Evolutionary conservation across 257 asterid species (phyloP).

Genomic region (Lithospermum erythrorhizon): DNA sequence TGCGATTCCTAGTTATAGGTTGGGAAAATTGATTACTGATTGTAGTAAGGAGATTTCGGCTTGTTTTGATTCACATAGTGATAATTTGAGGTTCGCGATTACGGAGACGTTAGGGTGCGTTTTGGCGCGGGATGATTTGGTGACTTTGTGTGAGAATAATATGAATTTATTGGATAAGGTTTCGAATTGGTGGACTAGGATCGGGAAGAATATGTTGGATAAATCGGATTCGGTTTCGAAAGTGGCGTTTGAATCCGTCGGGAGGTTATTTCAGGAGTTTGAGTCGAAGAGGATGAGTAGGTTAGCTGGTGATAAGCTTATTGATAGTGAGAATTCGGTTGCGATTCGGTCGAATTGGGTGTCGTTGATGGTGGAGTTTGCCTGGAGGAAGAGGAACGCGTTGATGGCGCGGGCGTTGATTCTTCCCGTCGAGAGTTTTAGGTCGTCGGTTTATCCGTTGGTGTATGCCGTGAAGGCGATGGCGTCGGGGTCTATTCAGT

Average conservation of each 20-base stretch:
- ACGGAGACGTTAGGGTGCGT: conserved; percentile 84
- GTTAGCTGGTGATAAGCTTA: conserved; percentile 85
- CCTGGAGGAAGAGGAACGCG: conserved; percentile 63
- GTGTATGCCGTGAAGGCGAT: conserved; percentile 75
- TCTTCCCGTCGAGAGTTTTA: conserved; percentile 72
- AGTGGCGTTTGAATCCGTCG: conserved; percentile 73
- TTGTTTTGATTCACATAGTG: conserved; percentile 71
- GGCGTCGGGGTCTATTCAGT: conserved; percentile 70
- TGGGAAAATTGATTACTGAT: conserved; percentile 60
- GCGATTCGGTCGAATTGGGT: conserved; percentile 85
- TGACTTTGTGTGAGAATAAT: conserved; percentile 68
- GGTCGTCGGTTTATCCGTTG: conserved; percentile 59
- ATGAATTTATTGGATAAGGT: conserved; percentile 74
- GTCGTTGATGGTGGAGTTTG: conserved; percentile 61
- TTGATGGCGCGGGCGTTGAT: conserved; percentile 61
- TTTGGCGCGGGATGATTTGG: conserved; percentile 81
- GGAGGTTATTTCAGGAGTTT: conserved; percentile 74
- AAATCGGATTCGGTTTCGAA: conserved; percentile 62
- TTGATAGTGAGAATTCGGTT: conserved; percentile 74
- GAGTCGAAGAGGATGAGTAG: conserved; percentile 88
- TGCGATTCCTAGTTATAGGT: conserved; percentile 41
- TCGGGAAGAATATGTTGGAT: conserved; percentile 75
- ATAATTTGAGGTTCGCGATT: conserved; percentile 64
- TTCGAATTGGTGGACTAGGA: conserved; percentile 73
- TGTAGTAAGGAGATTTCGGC: conserved; percentile 62